Evolutionary conservation across 2,329 filamentous ascomycete genomes (phyloP).

Genomic region (Endothia cerciana): DNA sequence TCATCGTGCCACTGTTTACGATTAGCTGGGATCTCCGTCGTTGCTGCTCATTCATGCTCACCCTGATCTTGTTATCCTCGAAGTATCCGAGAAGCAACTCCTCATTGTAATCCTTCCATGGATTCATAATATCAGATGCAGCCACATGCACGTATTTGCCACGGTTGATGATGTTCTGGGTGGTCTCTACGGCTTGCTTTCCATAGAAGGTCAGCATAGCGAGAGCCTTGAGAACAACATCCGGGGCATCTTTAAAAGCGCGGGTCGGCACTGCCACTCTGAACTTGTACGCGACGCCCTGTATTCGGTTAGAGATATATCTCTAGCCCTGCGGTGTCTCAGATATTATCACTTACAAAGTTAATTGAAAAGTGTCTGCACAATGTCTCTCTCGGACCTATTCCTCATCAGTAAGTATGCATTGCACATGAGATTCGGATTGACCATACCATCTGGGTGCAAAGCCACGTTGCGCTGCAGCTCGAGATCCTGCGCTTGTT

Average conservation of each 20-base stretch:
- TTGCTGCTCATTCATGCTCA: slow-evolving; percentile 38
- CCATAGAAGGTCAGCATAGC: slow-evolving; percentile 54
- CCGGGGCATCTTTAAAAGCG: slow-evolving; percentile 53
- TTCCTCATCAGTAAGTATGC: slow-evolving; percentile 6
- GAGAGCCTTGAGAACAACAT: slow-evolving; percentile 54
- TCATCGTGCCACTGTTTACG: slow-evolving; percentile 63
- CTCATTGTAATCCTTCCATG: slow-evolving; percentile 61
- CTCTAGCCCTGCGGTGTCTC: background rate
- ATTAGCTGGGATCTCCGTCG: slow-evolving; percentile 12
- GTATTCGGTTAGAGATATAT: slow-evolving; percentile 35
- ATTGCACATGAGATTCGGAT: slow-evolving; percentile 23
- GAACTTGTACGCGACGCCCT: slow-evolving; percentile 70
- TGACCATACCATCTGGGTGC: slow-evolving; percentile 39
- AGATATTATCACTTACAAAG: slow-evolving; percentile 44
- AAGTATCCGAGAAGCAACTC: slow-evolving; percentile 66
- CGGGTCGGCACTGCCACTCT: slow-evolving; percentile 48
- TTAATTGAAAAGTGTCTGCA: slow-evolving; percentile 59
- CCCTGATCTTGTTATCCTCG: slow-evolving; percentile 59
- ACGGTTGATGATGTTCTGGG: slow-evolving; percentile 27
- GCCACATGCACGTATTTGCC: slow-evolving; percentile 8
- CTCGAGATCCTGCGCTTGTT: slow-evolving; percentile 41
- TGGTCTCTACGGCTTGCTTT: slow-evolving; percentile 42
- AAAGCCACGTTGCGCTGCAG: slow-evolving; percentile 48
- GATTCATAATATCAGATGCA: slow-evolving; percentile 31
- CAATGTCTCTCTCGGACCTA: slow-evolving; percentile 46